phyloP scores from a whole-genome alignment of 2,329 filamentous ascomycete genomes.

The Aureobasidium melanogenum region DNA sequence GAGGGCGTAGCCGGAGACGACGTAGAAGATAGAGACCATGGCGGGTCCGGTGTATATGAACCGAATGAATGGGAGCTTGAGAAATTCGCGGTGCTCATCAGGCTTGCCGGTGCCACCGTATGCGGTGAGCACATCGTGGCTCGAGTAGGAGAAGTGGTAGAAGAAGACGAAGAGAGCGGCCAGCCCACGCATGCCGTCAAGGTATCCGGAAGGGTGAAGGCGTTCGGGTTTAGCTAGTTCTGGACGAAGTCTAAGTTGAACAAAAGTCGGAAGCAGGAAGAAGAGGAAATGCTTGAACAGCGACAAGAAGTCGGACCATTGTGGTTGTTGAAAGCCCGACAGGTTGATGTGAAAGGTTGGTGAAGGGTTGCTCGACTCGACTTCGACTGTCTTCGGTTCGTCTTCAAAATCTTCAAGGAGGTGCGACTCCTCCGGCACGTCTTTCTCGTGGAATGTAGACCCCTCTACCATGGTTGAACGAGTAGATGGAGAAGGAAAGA shows the following conservation, averaged over 20 bases:
- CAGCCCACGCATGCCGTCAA: slow-evolving; percentile 19
- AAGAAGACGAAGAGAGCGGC: slow-evolving; percentile 19
- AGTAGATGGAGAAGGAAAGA: neutral
- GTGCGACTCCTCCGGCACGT: slow-evolving; percentile 2
- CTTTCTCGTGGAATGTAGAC: slow-evolving; percentile 4
- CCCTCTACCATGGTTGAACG: neutral
- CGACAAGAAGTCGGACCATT: neutral
- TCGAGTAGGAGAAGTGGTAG: slow-evolving; percentile 15
- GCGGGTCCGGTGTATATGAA: slow-evolving; percentile 47
- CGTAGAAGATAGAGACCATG: slow-evolving; percentile 54
- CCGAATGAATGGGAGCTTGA: slow-evolving; percentile 47
- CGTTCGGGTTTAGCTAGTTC: neutral
- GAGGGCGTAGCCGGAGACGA: slow-evolving; percentile 54
- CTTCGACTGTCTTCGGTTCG: neutral
- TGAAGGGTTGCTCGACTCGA: neutral
- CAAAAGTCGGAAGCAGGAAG: slow-evolving; percentile 8
- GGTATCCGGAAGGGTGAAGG: slow-evolving; percentile 16
- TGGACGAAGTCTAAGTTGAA: neutral
- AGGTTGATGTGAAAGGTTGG: neutral
- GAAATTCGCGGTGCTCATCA: slow-evolving; percentile 12
- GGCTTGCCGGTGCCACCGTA: slow-evolving; percentile 13
- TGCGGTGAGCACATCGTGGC: slow-evolving; percentile 14
- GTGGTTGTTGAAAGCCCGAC: neutral
- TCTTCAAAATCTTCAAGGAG: neutral
- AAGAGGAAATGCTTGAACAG: neutral